Percentiles rank a stretch among this genome's conserved stretches.
These are phyloP conservation scores for Cercospora sp. DNA, from an alignment of 2,329 filamentous ascomycete genomes.

Conservation along the genomic window DNA sequence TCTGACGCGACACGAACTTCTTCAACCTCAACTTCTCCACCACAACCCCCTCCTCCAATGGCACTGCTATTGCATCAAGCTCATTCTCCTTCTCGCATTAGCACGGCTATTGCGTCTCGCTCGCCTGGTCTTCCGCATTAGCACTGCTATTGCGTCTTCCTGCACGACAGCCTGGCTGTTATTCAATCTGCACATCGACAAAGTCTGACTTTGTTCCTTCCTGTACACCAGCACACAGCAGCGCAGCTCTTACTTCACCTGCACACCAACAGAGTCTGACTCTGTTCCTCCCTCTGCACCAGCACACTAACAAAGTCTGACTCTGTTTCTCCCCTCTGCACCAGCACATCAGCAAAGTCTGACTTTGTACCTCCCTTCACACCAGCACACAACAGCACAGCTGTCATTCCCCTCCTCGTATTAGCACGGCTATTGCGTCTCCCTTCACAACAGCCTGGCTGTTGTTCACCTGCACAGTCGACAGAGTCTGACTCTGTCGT, in stretches of 20 bases:
- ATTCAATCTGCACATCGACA: background rate
- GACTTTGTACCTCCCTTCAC: background rate
- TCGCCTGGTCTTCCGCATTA: background rate
- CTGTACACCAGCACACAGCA: background rate
- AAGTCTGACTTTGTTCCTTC: background rate
- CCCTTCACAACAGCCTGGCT: no score
- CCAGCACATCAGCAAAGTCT: background rate
- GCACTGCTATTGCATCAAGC: background rate
- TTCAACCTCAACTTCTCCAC: background rate
- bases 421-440: no score
- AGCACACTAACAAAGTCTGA: background rate
- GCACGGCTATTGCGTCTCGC: background rate
- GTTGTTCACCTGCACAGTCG: background rate
- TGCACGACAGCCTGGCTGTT: background rate
- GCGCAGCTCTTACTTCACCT: no score
- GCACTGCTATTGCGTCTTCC: background rate
- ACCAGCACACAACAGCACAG: background rate
- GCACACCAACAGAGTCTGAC: no score
- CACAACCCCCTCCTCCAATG: background rate
- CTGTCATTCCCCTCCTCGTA: background rate
- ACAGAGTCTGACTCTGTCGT: background rate
- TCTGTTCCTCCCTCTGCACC: background rate
- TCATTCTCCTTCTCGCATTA: background rate
- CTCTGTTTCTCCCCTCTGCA: background rate
- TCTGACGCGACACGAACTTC: background rate